A percentile compares a stretch with the other conserved stretches of the same genome.
Conservation (phyloP, 78 protist species). For the Dictyostelium discoideum region DNA sequence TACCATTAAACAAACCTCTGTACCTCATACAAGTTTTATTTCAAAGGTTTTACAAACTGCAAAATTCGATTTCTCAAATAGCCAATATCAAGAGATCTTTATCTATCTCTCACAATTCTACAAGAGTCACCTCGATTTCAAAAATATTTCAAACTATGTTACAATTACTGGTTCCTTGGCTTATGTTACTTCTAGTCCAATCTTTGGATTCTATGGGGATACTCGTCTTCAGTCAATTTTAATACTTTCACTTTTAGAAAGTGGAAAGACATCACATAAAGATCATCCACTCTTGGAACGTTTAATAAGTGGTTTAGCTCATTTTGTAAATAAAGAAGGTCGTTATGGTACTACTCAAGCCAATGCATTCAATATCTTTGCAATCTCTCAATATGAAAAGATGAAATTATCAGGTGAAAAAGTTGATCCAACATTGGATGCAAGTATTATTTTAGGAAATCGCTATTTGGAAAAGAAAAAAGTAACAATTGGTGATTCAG, state of each 20-base stretch:
- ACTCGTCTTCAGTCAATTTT: not conserved
- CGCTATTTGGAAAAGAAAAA: not conserved
- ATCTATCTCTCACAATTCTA: not conserved
- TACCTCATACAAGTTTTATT: not conserved
- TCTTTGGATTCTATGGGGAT: not conserved
- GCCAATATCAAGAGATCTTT: not conserved
- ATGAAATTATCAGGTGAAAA: not conserved
- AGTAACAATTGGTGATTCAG: not conserved
- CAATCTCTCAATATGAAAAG: not conserved
- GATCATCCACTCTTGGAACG: not conserved
- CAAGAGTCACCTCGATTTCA: not conserved
- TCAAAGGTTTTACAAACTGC: not conserved
- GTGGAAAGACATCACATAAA: not conserved
- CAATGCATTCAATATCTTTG: not conserved
- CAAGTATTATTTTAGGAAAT: not conserved
- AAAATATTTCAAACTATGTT: not conserved
- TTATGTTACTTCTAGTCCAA: not conserved
- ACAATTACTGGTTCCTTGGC: slow-evolving; percentile 7
- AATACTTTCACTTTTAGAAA: not conserved
- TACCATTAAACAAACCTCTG: not conserved
- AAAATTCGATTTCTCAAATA: not conserved
- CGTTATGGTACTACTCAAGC: slow-evolving; percentile 25
- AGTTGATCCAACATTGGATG: not conserved
- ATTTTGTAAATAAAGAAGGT: not conserved
- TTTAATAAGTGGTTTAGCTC: not conserved